Evolutionary conservation across 2,329 filamentous ascomycete genomes (phyloP).

Genomic region (Ilyonectria sp.): DNA sequence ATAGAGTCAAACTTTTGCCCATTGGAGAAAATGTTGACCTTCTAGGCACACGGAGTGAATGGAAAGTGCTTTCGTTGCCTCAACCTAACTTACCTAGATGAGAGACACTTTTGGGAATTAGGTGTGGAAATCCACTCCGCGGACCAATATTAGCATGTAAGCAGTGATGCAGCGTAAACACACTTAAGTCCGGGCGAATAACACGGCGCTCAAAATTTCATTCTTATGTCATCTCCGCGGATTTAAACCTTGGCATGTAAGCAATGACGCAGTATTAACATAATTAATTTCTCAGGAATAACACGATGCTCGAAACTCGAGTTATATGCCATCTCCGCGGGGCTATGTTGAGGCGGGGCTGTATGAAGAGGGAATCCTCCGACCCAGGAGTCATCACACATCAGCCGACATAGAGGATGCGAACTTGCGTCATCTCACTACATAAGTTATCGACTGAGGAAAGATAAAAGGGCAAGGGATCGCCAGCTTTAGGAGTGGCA

Average conservation of each 20-base stretch:
- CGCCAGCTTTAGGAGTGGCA: not conserved
- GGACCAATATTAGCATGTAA: not conserved
- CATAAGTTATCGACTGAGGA: not conserved
- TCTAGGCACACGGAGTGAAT: not conserved
- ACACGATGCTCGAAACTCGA: not conserved
- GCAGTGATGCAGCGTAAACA: not conserved
- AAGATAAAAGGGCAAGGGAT: not conserved
- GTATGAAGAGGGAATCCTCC: not conserved
- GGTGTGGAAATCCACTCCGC: conserved; percentile 2
- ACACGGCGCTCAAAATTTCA: not conserved
- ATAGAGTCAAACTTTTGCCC: too few species aligned
- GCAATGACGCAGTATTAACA: not conserved
- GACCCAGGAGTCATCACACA: not conserved
- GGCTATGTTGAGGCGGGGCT: not conserved
- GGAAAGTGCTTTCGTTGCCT: not conserved
- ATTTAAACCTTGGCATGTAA: not conserved
- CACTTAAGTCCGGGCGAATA: not conserved
- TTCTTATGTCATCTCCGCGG: conserved; percentile 5
- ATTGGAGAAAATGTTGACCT: too few species aligned
- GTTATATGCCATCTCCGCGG: not conserved
- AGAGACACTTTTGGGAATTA: not conserved
- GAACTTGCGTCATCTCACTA: not conserved
- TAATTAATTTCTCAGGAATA: not conserved
- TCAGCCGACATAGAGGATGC: not conserved
- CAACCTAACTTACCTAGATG: not conserved